These are phyloP conservation scores for Adenanthera pavonina DNA, from an alignment of 306 rosid genomes.

Conservation along the genomic window DNA sequence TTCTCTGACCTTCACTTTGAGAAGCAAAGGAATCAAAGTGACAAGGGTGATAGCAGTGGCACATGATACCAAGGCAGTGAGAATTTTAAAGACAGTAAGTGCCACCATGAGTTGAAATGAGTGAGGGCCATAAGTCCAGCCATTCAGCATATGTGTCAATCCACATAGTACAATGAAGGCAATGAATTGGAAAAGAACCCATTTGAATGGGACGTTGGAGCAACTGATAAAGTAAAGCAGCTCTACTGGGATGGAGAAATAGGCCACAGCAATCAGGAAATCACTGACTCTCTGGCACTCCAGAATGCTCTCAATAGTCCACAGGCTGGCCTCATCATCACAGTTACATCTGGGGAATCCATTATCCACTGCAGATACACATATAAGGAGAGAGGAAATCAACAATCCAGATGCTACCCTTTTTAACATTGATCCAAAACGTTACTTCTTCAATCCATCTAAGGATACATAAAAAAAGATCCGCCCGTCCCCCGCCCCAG, in stretches of 20 bases:
- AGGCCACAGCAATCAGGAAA: constrained; percentile 98
- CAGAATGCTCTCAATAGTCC: constrained; percentile 87
- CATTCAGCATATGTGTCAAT: constrained; percentile 91
- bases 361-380: constrained; percentile 64
- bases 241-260: constrained; percentile 96
- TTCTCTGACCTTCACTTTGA: constrained; percentile 97
- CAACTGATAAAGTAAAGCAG: constrained; percentile 94
- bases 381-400: constrained; percentile 56
- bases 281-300: constrained; percentile 97
- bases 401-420: constrained; percentile 76
- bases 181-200: constrained; percentile 95
- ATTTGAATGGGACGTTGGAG: constrained; percentile 97
- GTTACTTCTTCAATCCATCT: constrained; percentile 72
- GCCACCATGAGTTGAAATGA: constrained; percentile 98
- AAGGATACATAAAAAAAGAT: constrained; percentile 40
- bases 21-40: constrained; percentile 94
- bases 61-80: constrained; percentile 96
- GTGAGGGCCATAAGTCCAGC: constrained; percentile 99
- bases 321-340: constrained; percentile 86
- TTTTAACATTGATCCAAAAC: constrained; percentile 84
- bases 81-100: constrained; percentile 89
- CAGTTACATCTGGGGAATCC: constrained; percentile 89
- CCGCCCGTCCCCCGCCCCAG: constrained; percentile 38
- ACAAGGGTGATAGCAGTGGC: constrained; percentile 97
- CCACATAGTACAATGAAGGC: constrained; percentile 97